phyloP scores from a whole-genome alignment of 2,329 filamentous ascomycete species.

The Cercospora canescens region DNA sequence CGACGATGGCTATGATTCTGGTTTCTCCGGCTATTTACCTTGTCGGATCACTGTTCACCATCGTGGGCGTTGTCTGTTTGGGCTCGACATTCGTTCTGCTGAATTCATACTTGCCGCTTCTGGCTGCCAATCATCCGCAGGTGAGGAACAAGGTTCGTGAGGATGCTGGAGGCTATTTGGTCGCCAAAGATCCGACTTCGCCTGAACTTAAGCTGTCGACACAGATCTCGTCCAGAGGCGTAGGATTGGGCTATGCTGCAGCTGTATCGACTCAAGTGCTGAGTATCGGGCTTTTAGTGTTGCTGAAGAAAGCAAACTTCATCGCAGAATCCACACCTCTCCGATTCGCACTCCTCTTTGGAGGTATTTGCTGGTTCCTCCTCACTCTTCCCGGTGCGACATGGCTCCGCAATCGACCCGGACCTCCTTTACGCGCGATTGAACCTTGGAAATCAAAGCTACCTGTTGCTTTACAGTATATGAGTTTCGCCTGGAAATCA shows the following conservation, averaged over 20 bases:
- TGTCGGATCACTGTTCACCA: conserved; percentile 74
- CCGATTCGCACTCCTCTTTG: conserved; percentile 75
- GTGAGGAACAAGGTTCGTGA: conserved; percentile 29
- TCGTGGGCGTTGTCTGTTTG: conserved; percentile 85
- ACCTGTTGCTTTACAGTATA: conserved; percentile 57
- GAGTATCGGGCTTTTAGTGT: conserved; percentile 71
- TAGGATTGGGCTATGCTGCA: conserved; percentile 85
- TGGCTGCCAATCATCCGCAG: conserved; percentile 77
- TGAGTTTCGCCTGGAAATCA: conserved; percentile 78
- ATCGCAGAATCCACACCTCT: conserved; percentile 75
- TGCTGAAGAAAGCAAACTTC: conserved; percentile 54
- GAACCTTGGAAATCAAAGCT: conserved; percentile 21
- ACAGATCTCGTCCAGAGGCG: conserved; percentile 81
- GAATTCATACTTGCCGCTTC: conserved; percentile 86
- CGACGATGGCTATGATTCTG: conserved; percentile 80
- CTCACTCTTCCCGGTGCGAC: conserved; percentile 83
- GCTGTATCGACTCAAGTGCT: conserved; percentile 78
- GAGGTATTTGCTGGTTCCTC: conserved; percentile 84
- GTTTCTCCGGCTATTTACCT: conserved; percentile 74
- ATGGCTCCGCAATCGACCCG: conserved; percentile 66
- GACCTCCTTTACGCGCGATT: conserved; percentile 68
- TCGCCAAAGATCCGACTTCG: conserved; percentile 40
- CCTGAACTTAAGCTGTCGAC: conserved; percentile 76
- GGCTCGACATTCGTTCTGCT: conserved; percentile 94
- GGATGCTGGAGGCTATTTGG: background rate